These are phyloP conservation scores for Talaromyces borbonicus DNA, from an alignment of 495 filamentous ascomycete genomes.

Conservation along the genomic window DNA sequence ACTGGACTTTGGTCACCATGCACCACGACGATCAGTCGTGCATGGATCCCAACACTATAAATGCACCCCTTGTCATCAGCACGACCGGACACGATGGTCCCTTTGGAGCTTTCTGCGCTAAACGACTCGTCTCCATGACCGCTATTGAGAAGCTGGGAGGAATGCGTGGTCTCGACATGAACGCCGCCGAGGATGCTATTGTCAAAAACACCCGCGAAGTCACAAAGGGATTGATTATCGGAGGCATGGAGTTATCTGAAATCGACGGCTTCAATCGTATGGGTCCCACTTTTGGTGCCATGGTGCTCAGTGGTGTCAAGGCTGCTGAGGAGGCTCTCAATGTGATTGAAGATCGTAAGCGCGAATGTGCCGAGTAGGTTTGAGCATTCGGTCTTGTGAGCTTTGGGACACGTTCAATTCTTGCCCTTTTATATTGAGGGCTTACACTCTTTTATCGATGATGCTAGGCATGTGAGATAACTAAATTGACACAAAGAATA, in stretches of 20 bases:
- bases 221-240: slow-evolving; percentile 77
- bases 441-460: slow-evolving; percentile 1
- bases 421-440: neutral
- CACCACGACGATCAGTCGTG: slow-evolving; percentile 88
- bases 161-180: slow-evolving; percentile 90
- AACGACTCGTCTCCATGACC: slow-evolving; percentile 75
- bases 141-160: slow-evolving; percentile 72
- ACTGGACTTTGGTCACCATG: slow-evolving; percentile 86
- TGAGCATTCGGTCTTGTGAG: too few relatives aligned
- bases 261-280: slow-evolving; percentile 84
- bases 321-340: slow-evolving; percentile 74
- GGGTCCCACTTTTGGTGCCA: slow-evolving; percentile 72
- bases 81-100: slow-evolving; percentile 89
- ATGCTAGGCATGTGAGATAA: neutral
- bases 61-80: slow-evolving; percentile 72
- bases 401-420: neutral
- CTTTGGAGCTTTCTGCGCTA: slow-evolving; percentile 81
- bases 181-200: slow-evolving; percentile 78
- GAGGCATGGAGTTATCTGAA: slow-evolving; percentile 87
- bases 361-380: slow-evolving; percentile 40
- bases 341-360: slow-evolving; percentile 68
- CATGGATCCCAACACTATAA: slow-evolving; percentile 96
- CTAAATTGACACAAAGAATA: neutral
- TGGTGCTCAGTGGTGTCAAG: slow-evolving; percentile 77
- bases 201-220: slow-evolving; percentile 84